These are phyloP conservation scores for Schizosaccharomyces cryophilus DNA, from an alignment of 805 yeast species.

Conservation along the genomic window DNA sequence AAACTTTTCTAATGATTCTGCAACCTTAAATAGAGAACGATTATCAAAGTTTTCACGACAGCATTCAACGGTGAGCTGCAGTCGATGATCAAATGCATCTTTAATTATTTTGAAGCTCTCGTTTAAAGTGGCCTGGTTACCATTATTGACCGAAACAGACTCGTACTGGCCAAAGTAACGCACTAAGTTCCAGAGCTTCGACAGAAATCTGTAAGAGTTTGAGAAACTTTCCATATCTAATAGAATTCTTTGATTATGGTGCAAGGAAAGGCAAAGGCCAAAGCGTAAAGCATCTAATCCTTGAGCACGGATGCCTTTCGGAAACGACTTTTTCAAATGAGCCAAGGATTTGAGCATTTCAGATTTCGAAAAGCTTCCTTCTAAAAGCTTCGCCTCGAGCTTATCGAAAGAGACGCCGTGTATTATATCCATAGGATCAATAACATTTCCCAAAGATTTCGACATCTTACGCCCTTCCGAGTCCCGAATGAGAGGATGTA, in stretches of 20 bases:
- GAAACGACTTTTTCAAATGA: constrained; percentile 76
- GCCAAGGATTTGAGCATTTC: constrained; percentile 67
- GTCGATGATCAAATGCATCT: constrained; percentile 82
- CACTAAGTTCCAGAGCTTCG: constrained; percentile 93
- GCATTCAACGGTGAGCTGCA: constrained; percentile 40
- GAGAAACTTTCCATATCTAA: constrained; percentile 88
- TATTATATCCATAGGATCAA: constrained; percentile 89
- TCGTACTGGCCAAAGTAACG: constrained; percentile 67
- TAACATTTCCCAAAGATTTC: constrained; percentile 84
- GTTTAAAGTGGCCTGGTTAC: no score
- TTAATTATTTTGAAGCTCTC: constrained; percentile 51
- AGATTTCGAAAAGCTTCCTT: constrained; percentile 23
- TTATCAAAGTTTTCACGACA: constrained; percentile 45
- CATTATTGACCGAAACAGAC: no score
- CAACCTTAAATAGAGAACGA: constrained; percentile 73
- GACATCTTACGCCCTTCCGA: constrained; percentile 99
- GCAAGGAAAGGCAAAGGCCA: constrained; percentile 91
- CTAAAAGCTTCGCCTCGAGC: constrained; percentile 48
- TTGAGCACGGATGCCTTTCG: constrained; percentile 94
- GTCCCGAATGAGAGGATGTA: constrained; percentile 94
- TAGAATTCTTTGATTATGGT: constrained; percentile 96
- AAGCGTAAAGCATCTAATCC: constrained; percentile 97
- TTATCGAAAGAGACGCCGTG: constrained; percentile 59
- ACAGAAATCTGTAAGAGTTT: constrained; percentile 97
- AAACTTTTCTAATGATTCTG: constrained; percentile 69